phyloP scores from a whole-genome alignment of 2,329 filamentous ascomycete genomes.

The Penicillium sp. region DNA sequence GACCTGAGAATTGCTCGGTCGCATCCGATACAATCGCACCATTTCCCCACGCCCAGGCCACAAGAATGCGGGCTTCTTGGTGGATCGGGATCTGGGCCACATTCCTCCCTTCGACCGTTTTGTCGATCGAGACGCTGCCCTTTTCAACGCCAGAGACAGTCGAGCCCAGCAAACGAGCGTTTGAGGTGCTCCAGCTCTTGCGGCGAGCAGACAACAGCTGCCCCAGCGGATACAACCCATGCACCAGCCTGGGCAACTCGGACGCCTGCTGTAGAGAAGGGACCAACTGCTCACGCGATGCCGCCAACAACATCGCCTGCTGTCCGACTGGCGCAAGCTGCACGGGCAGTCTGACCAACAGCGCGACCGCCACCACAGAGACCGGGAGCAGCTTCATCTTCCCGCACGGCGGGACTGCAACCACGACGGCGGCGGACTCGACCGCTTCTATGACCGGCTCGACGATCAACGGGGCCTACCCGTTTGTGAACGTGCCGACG shows the following conservation, averaged over 20 bases:
- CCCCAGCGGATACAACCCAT: conserved; percentile 52
- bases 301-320: conserved; percentile 58
- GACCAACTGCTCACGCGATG: conserved; percentile 56
- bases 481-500: conserved; percentile 54
- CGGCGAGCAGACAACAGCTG: conserved; percentile 43
- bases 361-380: conserved; percentile 21
- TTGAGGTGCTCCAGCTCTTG: conserved; percentile 33
- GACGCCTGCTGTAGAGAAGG: conserved; percentile 56
- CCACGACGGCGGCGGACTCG: conserved; percentile 25
- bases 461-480: conserved; percentile 52
- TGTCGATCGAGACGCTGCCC: conserved; percentile 30
- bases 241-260: conserved; percentile 52
- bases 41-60: conserved; percentile 5
- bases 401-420: conserved; percentile 33
- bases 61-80: conserved; percentile 35
- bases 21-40: neutral
- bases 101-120: conserved; percentile 31
- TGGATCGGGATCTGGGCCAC: conserved; percentile 34
- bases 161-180: conserved; percentile 26
- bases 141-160: conserved; percentile 30
- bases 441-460: conserved; percentile 32
- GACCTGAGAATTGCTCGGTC: conserved; percentile 1
- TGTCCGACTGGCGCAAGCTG: conserved; percentile 58
- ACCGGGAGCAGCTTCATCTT: conserved; percentile 35
- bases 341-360: conserved; percentile 52